Base-by-base conservation (phyloP, 805 yeast genomes). In the Wickerhamiella hasegawae region DNA sequence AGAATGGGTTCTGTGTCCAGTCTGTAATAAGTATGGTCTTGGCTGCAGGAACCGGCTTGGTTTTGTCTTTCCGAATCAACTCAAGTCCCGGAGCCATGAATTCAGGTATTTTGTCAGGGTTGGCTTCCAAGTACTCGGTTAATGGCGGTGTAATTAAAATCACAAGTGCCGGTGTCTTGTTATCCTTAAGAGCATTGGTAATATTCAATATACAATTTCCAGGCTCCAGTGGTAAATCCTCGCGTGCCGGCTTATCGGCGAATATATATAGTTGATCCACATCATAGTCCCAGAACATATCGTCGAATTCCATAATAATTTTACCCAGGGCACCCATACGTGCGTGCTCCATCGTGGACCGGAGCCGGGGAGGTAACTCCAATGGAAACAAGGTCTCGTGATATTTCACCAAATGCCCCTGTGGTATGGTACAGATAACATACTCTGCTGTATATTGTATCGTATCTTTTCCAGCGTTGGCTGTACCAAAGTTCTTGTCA, bases 361-460 rank as follows among this genome's bases (percentile, higher is more conserved):
- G 23, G n/a, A 49, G 34, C 3, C 32, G 38, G 4, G 19, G n/a
- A 0, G 82, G 80, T 10, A 79, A 52, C 4, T 58, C 53, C 0
- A 83, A 83, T 0, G 39, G 45, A 64, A 80, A 77, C 23, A 50
- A 31, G 28, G 18, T 8, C 22, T 12, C 21, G 18, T 27, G 25
- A n/a, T 57, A 53, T 3, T 69, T 46, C 37, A 68, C 69, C 25
- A 83, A 56, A 3, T 78, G 65, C 24, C 85, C 77, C 41, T 77
- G 77, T 0, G 95, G 94, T 4, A 80, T 71, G 0, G 94, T 73
- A 5, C 81, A 77, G 11, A 84, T 63, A 20, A 71, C 59, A 48
- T 71, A 76, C 32, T 78, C 73, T 21, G 73, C 63, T 3, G 44
- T 42, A 23, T 60, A 53, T 2, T 41, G 9, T n/a, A n/a, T n/a